Conservation (phyloP, 2,329 filamentous ascomycete species). For the Pseudopithomyces maydicus region DNA sequence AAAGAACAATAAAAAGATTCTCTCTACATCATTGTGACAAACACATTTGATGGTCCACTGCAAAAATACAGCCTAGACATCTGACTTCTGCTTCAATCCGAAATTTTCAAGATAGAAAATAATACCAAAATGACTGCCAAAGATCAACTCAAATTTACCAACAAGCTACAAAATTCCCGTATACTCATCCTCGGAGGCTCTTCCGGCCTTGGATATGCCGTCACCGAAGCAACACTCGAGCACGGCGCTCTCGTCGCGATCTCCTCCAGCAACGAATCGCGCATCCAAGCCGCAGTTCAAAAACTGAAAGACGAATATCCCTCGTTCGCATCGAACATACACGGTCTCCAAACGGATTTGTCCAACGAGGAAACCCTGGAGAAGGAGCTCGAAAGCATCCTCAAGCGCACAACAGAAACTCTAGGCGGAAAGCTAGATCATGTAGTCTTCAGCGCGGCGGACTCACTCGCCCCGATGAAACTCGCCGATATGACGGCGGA, state of each 20-base stretch:
- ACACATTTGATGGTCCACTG: neutral
- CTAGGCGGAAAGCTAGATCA: constrained; percentile 55
- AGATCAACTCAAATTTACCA: constrained; percentile 52
- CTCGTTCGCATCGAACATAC: constrained; percentile 45
- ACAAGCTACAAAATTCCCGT: constrained; percentile 53
- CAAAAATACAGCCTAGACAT: neutral
- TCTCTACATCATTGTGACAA: constrained; percentile 6
- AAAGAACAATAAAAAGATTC: neutral
- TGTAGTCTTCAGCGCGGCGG: constrained; percentile 63
- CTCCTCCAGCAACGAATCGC: constrained; percentile 60
- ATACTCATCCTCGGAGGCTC: constrained; percentile 68
- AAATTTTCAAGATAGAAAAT: neutral
- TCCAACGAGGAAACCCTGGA: constrained; percentile 53
- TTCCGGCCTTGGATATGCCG: constrained; percentile 65
- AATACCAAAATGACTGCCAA: constrained; percentile 21
- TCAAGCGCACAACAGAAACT: constrained; percentile 43
- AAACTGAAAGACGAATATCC: constrained; percentile 53
- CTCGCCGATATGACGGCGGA: constrained; percentile 51
- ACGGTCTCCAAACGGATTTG: constrained; percentile 56
- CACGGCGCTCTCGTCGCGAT: constrained; percentile 63
- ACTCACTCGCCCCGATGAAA: constrained; percentile 47
- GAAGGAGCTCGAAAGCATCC: constrained; percentile 52
- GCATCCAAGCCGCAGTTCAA: constrained; percentile 54
- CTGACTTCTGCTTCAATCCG: too few relatives aligned
- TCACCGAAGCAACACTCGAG: constrained; percentile 63